Evolutionary conservation across 1,284 basidiomycete genomes (phyloP), one percentile per base, ranked within the genome.

Genomic region (Trametes hirsuta): DNA sequence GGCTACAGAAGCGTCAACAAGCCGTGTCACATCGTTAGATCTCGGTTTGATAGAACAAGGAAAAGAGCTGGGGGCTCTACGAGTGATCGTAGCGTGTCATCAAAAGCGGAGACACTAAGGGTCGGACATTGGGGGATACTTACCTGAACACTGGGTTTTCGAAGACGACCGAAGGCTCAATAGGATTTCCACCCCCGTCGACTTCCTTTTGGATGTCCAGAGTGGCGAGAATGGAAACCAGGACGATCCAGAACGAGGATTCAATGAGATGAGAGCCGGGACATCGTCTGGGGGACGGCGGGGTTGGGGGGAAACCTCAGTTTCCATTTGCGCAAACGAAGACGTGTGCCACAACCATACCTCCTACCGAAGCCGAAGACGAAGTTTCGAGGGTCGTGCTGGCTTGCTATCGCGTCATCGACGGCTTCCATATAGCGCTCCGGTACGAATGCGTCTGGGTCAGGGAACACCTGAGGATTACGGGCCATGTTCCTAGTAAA

Each of bases 221-320:
- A 5, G 76, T 76, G 3, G 77, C 68, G 21, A 83, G 66, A 14
- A 79, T 69, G 4, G 75, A 77, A 10, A 77, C 78, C 12, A 81
- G 70, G 11, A 76, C 66, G 37, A 82, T 77, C 76, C 77, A 83
- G 21, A 82, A 53, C 1, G 76, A 75, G 5, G 77, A 75, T 54
- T 81, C 79, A 51, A 76, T 73, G 42, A 81, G 69, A 68, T 75
- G 75, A 42, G 74, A 70, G 2, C 81, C 82, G 2, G 81, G 79
- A 57, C 81, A 83, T 44, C 67, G 62, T 21, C 69, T 68, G 54
- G 12, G 10, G 21, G 44, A 8, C 10, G 21, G 34, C 37, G n/a
- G 58, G 45, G 15, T 57, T 48, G 70, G 14, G 44, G 81, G 79
- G 77, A 22, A 15, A 47, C 3, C 1, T 14, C 35, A 21, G 5